Conservation (phyloP, 192 early-diverging fungal genomes). For the Kappamyces sp. region DNA sequence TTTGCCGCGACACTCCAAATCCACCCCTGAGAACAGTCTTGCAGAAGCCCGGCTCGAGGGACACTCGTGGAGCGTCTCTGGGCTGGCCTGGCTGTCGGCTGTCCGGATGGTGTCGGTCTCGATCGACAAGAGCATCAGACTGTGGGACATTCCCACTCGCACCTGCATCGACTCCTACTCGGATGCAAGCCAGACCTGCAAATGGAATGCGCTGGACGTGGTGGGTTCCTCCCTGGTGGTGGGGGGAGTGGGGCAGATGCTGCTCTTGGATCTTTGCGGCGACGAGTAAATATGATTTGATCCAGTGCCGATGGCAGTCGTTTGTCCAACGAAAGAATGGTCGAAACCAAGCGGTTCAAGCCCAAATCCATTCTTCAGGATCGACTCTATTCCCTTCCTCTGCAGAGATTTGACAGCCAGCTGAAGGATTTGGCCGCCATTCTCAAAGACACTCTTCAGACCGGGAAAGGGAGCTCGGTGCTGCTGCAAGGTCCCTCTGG, state of each 20-base stretch:
- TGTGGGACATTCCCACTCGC: not conserved
- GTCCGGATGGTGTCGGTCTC: not conserved
- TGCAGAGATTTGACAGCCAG: too few relatives aligned
- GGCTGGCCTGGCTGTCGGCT: not conserved
- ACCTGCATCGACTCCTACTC: not conserved
- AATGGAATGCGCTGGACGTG: conserved; percentile 10
- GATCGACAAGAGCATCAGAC: not conserved
- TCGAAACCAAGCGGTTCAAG: not conserved
- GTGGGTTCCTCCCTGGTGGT: conserved; percentile 75
- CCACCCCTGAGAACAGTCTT: not conserved
- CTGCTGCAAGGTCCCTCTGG: too few relatives aligned
- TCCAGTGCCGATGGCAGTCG: not conserved
- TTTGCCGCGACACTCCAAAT: not conserved
- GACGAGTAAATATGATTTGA: not conserved
- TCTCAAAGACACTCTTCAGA: not conserved
- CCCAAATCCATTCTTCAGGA: conserved; percentile 48
- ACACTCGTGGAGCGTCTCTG: conserved; percentile 15
- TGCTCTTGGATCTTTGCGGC: conserved; percentile 25
- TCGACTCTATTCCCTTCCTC: conserved; percentile 66
- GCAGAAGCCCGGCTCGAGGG: not conserved
- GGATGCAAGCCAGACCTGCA: not conserved
- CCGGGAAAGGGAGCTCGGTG: too few relatives aligned
- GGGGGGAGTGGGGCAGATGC: conserved; percentile 51
- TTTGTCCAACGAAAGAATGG: not conserved
- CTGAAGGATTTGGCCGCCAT: not conserved